Percentiles rank a stretch among this genome's conserved stretches.
phyloP scores from a whole-genome alignment of 768 basidiomycete species.

The Dioszegia hungarica region DNA sequence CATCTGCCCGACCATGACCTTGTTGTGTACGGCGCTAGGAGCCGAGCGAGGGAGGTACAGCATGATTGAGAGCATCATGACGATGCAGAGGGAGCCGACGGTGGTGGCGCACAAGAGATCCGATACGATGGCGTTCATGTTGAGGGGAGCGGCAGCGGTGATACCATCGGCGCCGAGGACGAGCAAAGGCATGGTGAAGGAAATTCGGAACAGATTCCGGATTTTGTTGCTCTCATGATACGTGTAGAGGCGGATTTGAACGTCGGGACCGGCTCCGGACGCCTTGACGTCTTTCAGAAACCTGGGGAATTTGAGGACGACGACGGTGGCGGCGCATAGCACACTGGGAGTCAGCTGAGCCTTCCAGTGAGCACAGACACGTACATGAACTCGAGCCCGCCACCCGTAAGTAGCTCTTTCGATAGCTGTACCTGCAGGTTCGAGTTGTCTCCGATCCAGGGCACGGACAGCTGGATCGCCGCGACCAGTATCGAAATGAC shows the following conservation, averaged over 20 bases:
- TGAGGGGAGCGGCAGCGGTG: conserved; percentile 16
- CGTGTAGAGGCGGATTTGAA: conserved; percentile 29
- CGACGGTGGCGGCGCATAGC: conserved; percentile 13
- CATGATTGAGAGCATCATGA: conserved; percentile 18
- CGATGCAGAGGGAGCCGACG: conserved; percentile 23
- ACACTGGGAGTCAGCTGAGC: conserved; percentile 7
- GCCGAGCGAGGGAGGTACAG: conserved; percentile 8
- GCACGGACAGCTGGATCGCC: conserved; percentile 6
- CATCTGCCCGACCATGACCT: conserved; percentile 28
- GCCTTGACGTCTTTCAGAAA: conserved; percentile 33
- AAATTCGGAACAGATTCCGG: conserved; percentile 28
- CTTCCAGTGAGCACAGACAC: background rate
- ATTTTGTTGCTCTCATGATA: conserved; percentile 37
- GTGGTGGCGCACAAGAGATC: conserved; percentile 20
- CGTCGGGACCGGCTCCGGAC: conserved; percentile 36
- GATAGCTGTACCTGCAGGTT: conserved; percentile 13
- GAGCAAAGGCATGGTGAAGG: conserved; percentile 16
- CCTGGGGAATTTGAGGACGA: conserved; percentile 25
- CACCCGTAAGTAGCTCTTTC: conserved; percentile 11
- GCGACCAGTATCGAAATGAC: conserved; percentile 6
- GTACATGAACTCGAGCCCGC: conserved; percentile 23
- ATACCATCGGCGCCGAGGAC: conserved; percentile 29
- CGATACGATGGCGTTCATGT: conserved; percentile 14
- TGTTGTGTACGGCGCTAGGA: background rate
- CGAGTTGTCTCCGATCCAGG: conserved; percentile 11